Evolutionary conservation across 345 rosid genomes (phyloP), one percentile per base, ranked within the genome.

Genomic region (Moricandia arvensis): DNA sequence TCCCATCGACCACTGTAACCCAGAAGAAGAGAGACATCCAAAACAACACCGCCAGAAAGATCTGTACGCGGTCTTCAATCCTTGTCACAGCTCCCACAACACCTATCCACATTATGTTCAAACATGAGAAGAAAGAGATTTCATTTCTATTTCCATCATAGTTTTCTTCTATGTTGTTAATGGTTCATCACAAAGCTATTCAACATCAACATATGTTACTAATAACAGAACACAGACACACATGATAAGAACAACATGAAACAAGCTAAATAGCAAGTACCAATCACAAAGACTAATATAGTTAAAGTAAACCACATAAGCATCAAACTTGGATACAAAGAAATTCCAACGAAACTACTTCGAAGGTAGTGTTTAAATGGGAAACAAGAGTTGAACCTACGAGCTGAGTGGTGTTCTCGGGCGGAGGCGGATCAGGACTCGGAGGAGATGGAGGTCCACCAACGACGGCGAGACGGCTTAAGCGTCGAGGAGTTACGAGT

Each of bases 21-120:
- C 98, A 91, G 87, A 91, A 94, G 83, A 91, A 90, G 77, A 91
- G 69, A 79, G 95, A 89, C 96, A 91, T 81, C 98, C 97, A 94
- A 78, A 94, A 87, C 31, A 94, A 86, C 69, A 94, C 93, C 16
- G 98, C 97, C 53, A 86, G 79, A 85, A 91, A 90, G 64, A 94
- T 94, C 82, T 66, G 88, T 51, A 70, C 83, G 0, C 82, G 84
- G 72, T 90, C 96, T 79, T 81, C 87, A 76, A 91, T 49, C 73
- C 69, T 83, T 66, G 91, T 79, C 4, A 90, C 78, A 15, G 77
- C 64, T 71, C 86, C 84, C 34, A 73, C 80, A 47, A 79, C 15
- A 43, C 93, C 96, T 88, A 47, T 74, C 64, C 63, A 45, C 0
- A 7, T 43, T 13, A 43, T 43, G 49, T 43, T 38, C 37, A 34